These are phyloP conservation scores for Ascobolus immersus DNA, from an alignment of 495 filamentous ascomycete genomes.

Conservation along the genomic window DNA sequence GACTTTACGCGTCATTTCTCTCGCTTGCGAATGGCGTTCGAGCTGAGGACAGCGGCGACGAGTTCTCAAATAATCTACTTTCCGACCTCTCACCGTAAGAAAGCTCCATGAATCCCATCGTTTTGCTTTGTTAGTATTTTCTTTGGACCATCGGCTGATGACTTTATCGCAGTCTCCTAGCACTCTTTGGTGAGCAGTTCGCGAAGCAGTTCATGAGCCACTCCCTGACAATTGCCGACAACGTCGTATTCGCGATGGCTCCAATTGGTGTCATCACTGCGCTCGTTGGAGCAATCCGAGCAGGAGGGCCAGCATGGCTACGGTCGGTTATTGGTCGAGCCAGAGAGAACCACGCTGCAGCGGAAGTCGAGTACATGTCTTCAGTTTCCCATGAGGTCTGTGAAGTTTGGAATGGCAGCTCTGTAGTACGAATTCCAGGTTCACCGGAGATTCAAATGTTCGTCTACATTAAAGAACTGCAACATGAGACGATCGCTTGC, in stretches of 20 bases:
- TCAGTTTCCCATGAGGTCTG: constrained; percentile 15
- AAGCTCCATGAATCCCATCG: too few species aligned
- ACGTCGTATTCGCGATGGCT: constrained; percentile 26
- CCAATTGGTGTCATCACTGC: constrained; percentile 30
- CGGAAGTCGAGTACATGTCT: constrained; percentile 16
- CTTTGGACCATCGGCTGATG: too few species aligned
- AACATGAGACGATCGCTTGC: background rate
- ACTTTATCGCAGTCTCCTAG: constrained; percentile 21
- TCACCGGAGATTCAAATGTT: constrained; percentile 7
- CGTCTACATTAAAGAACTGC: too few species aligned
- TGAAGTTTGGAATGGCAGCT: constrained; percentile 15
- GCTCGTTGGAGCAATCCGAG: constrained; percentile 24
- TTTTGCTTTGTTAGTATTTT: too few species aligned
- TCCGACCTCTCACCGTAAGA: background rate
- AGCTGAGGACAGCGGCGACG: too few species aligned
- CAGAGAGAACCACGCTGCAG: constrained; percentile 11
- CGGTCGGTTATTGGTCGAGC: constrained; percentile 13
- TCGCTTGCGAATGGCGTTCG: too few species aligned
- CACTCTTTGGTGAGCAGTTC: constrained; percentile 28
- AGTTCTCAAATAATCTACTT: background rate
- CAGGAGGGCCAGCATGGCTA: constrained; percentile 11
- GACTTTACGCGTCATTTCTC: too few species aligned
- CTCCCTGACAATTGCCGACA: too few species aligned
- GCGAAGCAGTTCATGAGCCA: constrained; percentile 31
- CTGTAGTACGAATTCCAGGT: constrained; percentile 9